These are phyloP conservation scores for Cercospora sojina DNA, from an alignment of 2,329 filamentous ascomycete species.

Conservation along the genomic window DNA sequence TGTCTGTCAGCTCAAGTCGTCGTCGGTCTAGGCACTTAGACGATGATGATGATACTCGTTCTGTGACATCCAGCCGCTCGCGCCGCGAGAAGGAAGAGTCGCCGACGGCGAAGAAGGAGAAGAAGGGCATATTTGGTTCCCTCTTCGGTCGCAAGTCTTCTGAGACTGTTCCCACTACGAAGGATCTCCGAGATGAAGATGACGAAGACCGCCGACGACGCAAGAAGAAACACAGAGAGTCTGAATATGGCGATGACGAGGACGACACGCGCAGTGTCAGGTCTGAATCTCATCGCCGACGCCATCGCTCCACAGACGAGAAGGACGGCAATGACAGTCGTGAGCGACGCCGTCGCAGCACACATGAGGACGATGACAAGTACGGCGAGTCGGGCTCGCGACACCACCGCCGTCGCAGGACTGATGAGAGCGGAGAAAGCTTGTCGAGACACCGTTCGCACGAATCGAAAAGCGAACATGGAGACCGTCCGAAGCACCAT, in stretches of 20 bases:
- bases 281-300: slow-evolving; percentile 29
- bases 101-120: slow-evolving; percentile 40
- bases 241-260: slow-evolving; percentile 27
- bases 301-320: slow-evolving; percentile 20
- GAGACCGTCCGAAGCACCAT: slow-evolving; percentile 24
- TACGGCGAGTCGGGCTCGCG: slow-evolving; percentile 28
- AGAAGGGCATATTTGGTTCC: slow-evolving; percentile 48
- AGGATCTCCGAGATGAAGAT: slow-evolving; percentile 36
- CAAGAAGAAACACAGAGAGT: slow-evolving; percentile 46
- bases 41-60: slow-evolving; percentile 45
- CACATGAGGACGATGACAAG: slow-evolving; percentile 27
- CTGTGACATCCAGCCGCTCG: slow-evolving; percentile 43
- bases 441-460: slow-evolving; percentile 23
- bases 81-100: slow-evolving; percentile 42
- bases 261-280: slow-evolving; percentile 27
- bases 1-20: slow-evolving; percentile 44
- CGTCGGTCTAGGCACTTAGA: slow-evolving; percentile 33
- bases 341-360: slow-evolving; percentile 30
- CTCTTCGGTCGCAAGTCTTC: slow-evolving; percentile 48
- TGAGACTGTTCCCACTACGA: slow-evolving; percentile 24
- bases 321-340: slow-evolving; percentile 29
- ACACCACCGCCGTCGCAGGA: slow-evolving; percentile 30
- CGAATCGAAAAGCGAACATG: slow-evolving; percentile 25
- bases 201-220: slow-evolving; percentile 48
- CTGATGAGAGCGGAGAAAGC: slow-evolving; percentile 29